Base-by-base conservation (phyloP, 2,329 filamentous ascomycete species). In the Colletotrichum shisoi region DNA sequence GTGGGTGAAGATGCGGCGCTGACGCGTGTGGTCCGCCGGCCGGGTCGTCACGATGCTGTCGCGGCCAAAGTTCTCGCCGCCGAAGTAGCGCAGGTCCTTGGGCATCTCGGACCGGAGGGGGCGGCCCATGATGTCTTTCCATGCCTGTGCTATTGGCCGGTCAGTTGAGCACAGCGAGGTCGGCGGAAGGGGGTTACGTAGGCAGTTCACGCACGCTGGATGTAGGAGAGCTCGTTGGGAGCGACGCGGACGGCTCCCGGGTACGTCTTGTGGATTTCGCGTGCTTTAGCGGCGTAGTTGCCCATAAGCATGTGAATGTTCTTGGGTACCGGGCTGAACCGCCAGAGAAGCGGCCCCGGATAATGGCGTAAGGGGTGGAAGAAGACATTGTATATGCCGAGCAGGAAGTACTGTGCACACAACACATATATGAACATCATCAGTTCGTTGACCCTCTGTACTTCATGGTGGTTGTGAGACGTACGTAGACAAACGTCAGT, bases 141-240 rank as follows among this genome's bases (percentile, higher is more conserved):
- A 68, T 65, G 65, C 62, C 37, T 63, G 64, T 2, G 60, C 60
- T 67, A 37, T 19, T 73, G n/a, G 73, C 11, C 6, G 34, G 42
- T 11, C 17, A 48, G 8, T 2, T 13, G 11, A 39, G n/a, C 49
- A 6, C 12, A 5, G 9, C 13, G 27, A 42, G 11, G 19, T 5
- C 2, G 21, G 52, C 8, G 1, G 27, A 31, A 31, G 4, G 21
- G 15, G 1, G 15, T 1, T 3, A 24, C 15, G 5, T 8, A 27
- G 27, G 45, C 1, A 2, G 17, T 13, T 19, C 21, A 19, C 27
- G 3, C 59, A 64, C 60, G 60, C 57, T 59, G 64, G 13, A 67
- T 76, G 64, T 80, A 81, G 1, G 77, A 76, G 5, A 84, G 74
- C 44, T 77, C 72, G 45, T 77, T 76, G 0, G 81, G 81, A 0